A percentile compares a stretch with the other conserved stretches of the same genome.
phyloP scores from a whole-genome alignment of 495 filamentous ascomycete genomes.

The Neurospora tetrasperma region DNA sequence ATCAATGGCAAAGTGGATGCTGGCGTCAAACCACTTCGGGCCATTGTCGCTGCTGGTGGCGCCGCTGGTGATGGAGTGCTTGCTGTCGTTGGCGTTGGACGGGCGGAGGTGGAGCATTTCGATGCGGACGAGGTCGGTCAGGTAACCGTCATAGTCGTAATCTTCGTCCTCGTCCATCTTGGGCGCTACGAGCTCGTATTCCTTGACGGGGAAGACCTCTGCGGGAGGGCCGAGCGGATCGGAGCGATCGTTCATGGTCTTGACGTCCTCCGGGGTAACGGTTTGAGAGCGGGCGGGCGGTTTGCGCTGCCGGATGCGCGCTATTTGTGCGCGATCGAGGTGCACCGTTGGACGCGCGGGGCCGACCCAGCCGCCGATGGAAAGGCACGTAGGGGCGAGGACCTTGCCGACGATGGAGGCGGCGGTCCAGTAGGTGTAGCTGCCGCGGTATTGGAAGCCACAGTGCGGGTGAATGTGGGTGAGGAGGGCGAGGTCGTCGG shows the following conservation, averaged over 20 bases:
- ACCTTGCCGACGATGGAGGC: constrained; percentile 62
- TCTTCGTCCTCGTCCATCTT: constrained; percentile 35
- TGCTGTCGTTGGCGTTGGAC: constrained; percentile 8
- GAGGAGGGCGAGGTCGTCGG: constrained; percentile 49
- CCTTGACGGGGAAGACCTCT: constrained; percentile 46
- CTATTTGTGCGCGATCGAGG: constrained; percentile 51
- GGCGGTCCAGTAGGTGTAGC: constrained; percentile 61
- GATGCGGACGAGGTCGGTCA: constrained; percentile 47
- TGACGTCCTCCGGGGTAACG: constrained; percentile 43
- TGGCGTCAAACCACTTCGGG: constrained; percentile 48
- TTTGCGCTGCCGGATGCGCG: constrained; percentile 44
- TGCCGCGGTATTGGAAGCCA: constrained; percentile 61
- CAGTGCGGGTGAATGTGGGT: constrained; percentile 50
- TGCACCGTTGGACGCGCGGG: constrained; percentile 53
- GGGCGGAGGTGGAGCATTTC: constrained; percentile 49
- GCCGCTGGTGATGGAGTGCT: constrained; percentile 1
- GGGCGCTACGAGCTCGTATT: constrained; percentile 47
- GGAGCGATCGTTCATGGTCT: constrained; percentile 48
- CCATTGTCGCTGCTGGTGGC: constrained; percentile 8
- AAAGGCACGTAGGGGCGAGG: constrained; percentile 62
- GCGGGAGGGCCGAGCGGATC: constrained; percentile 54
- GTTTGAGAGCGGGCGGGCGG: constrained; percentile 23
- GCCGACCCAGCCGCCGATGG: constrained; percentile 60
- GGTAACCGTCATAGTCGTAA: constrained; percentile 29
- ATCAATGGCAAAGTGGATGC: constrained; percentile 56